Evolutionary conservation across 768 basidiomycete genomes (phyloP), one percentile per base, ranked within the genome.

Genomic region (Candolleomyces eurysporus): DNA sequence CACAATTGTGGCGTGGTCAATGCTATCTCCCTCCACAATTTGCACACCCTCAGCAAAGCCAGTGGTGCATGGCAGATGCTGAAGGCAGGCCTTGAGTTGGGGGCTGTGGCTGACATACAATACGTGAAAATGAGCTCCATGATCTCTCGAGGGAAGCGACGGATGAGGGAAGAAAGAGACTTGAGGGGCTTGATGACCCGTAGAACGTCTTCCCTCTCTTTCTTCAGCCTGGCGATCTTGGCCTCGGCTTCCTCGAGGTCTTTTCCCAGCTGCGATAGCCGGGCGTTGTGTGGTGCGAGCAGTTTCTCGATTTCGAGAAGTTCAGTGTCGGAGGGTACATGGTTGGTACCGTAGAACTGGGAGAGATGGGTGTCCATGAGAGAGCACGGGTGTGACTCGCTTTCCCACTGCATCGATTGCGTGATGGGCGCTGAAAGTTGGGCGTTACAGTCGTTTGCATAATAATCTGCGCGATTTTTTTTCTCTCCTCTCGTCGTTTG

Each of bases 291-390:
- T 0, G 66, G 42, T 11, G 71, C 65, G 63, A 86, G 70, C 2
- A 82, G 68, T 7, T 63, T 67, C 51, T 78, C 74, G 31, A 82
- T 79, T 48, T 81, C 78, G 2, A 72, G 60, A 26, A 86, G 72
- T 14, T 13, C 45, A 14, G 5, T 17, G 3, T 46, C 14, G 4
- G 45, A 46, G 16, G 45, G 45, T 17, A 46, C 45, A 9, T 46
- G 16, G 45, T 46, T 13, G 9, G 45, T 46, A 21, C 45, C 45
- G 19, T 46, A 21, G 16, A 46, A 21, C 17, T 46, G 45, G 19
- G 45, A 17, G 45, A 46, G 19, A 46, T 17, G 19, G 45, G 45
- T 17, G 45, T 46, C 45, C 45, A 46, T 46, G 19, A 46, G 26
- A 26, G 26, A 26, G 26, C 26, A 26, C 3, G 36, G 6, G 36